Percentiles rank a stretch among this genome's conserved stretches.
Conservation (phyloP, 345 rosid species). For the Ricinus communis region DNA sequence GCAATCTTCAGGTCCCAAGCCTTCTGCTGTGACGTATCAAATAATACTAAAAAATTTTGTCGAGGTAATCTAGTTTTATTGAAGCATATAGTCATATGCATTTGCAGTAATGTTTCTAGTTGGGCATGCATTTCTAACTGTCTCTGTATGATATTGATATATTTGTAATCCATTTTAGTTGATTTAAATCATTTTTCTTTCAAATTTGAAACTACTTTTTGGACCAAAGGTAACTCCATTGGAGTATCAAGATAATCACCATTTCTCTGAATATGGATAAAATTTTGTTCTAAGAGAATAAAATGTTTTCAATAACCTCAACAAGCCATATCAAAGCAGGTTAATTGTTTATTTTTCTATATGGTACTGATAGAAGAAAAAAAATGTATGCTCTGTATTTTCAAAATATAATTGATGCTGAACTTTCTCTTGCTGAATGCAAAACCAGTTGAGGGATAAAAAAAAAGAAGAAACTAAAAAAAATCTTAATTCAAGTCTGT, state of each 20-base stretch:
- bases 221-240: no score
- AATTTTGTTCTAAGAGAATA: background rate
- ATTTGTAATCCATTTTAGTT: no score
- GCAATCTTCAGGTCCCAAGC: conserved; percentile 90
- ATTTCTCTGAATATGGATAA: background rate
- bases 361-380: background rate
- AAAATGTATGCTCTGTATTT: background rate
- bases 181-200: no score
- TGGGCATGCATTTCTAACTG: background rate
- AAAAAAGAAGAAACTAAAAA: background rate
- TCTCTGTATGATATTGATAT: no score
- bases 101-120: background rate
- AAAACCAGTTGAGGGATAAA: background rate
- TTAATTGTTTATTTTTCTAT: background rate
- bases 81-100: background rate
- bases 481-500: background rate
- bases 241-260: background rate
- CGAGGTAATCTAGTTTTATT: conserved; percentile 42
- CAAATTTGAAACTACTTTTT: no score
- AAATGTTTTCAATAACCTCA: no score
- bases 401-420: background rate
- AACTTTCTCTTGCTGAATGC: background rate
- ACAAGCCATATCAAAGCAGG: background rate
- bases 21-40: conserved; percentile 92
- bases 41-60: conserved; percentile 81